Conservation (phyloP, 108 stramenopile species). For the Fistulifera solaris region DNA sequence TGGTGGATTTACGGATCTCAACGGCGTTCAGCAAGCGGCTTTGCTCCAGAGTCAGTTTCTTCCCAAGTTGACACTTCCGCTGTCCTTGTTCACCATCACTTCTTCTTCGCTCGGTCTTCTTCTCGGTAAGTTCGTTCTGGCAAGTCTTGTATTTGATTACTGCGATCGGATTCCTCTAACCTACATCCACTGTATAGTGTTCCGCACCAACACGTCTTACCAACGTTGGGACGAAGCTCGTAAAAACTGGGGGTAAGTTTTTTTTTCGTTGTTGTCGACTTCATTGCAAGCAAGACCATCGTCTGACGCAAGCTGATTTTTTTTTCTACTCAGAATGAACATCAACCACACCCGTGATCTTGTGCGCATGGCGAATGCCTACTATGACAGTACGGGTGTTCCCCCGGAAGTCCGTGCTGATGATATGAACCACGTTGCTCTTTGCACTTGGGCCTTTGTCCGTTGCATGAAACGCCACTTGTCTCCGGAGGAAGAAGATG, state of each 20-base stretch:
- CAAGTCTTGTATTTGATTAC: neutral
- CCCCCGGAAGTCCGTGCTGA: conserved; percentile 28
- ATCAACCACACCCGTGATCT: conserved; percentile 75
- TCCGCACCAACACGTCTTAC: conserved; percentile 57
- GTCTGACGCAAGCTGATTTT: too few relatives aligned
- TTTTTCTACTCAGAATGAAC: conserved; percentile 28
- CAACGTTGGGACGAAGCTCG: conserved; percentile 77
- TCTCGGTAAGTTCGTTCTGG: conserved; percentile 38
- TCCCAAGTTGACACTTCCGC: conserved; percentile 37
- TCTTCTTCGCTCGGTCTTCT: conserved; percentile 61
- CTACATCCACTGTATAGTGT: conserved; percentile 22
- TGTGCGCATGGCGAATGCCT: conserved; percentile 54
- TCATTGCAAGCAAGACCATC: too few relatives aligned
- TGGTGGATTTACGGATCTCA: conserved; percentile 50
- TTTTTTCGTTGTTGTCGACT: too few relatives aligned
- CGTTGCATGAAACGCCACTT: conserved; percentile 58
- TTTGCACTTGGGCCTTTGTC: conserved; percentile 63
- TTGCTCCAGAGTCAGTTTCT: conserved; percentile 17
- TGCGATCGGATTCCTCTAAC: neutral
- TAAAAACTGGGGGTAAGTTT: conserved; percentile 52
- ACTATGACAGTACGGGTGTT: conserved; percentile 37
- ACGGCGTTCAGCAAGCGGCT: conserved; percentile 35
- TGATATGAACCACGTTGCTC: conserved; percentile 40
- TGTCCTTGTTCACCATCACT: conserved; percentile 52
- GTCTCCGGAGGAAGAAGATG: conserved; percentile 51